Conservation (phyloP, 2,329 filamentous ascomycete species). For the Diplodia seriata region DNA sequence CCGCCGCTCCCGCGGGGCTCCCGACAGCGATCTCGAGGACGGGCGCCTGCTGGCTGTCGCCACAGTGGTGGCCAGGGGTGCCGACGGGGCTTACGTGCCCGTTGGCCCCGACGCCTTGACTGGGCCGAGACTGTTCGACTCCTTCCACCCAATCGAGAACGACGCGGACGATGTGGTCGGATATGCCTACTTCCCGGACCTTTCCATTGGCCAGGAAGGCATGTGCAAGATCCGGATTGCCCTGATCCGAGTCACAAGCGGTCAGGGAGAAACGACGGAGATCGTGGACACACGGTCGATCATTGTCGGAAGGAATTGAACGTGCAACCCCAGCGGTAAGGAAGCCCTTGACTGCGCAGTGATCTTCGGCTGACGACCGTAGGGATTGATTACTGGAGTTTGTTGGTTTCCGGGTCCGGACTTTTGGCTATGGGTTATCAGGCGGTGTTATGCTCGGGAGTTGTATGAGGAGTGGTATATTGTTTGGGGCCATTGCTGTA, state of each 20-base stretch:
- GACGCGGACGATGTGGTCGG: conserved; percentile 45
- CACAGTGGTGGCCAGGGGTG: conserved; percentile 15
- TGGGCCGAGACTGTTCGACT: conserved; percentile 38
- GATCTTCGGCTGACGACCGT: conserved; percentile 17
- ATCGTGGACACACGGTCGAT: conserved; percentile 26
- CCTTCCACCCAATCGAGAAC: conserved; percentile 45
- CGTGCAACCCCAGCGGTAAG: conserved; percentile 13
- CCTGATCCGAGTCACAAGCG: conserved; percentile 40
- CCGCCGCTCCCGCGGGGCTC: conserved; percentile 15
- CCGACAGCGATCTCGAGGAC: conserved; percentile 20
- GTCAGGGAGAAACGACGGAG: conserved; percentile 30
- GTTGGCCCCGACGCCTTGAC: conserved; percentile 24
- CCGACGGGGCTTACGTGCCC: conserved; percentile 21
- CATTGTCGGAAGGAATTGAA: conserved; percentile 28
- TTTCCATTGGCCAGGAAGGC: conserved; percentile 46
- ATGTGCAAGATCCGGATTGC: conserved; percentile 49
- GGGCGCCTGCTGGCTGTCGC: conserved; percentile 30
- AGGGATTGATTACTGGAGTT: conserved; percentile 14
- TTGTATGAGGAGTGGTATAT: conserved; percentile 28
- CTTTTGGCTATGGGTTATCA: neutral
- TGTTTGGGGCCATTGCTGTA: conserved; percentile 28
- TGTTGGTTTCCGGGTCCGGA: conserved; percentile 1
- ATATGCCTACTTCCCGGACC: conserved; percentile 48
- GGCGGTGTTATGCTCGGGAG: conserved; percentile 7
- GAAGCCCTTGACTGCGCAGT: neutral